phyloP scores from a whole-genome alignment of 108 stramenopile genomes.

The Thalassiosira profunda region DNA sequence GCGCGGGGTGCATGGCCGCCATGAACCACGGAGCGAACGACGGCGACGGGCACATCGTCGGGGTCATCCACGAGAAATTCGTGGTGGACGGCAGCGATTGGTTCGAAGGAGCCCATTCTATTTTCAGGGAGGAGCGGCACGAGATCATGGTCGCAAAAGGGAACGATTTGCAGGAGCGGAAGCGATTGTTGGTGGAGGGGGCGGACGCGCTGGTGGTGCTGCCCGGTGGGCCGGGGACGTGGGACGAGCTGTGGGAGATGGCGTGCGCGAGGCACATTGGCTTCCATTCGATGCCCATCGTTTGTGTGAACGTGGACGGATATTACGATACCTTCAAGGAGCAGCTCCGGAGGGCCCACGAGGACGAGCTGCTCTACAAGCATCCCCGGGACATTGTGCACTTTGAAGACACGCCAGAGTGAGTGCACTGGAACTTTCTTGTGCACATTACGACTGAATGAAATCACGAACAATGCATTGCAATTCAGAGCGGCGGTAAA shows the following conservation, averaged over 20 bases:
- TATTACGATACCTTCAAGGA: slow-evolving; percentile 82
- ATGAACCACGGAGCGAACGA: slow-evolving; percentile 86
- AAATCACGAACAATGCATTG: background rate
- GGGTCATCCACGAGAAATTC: slow-evolving; percentile 95
- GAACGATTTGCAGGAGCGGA: slow-evolving; percentile 88
- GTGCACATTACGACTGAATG: no score
- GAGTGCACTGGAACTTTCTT: no score
- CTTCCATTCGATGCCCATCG: slow-evolving; percentile 75
- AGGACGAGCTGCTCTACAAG: slow-evolving; percentile 67
- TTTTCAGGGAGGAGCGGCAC: slow-evolving; percentile 59
- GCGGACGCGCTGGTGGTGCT: slow-evolving; percentile 89
- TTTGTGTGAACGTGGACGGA: slow-evolving; percentile 86
- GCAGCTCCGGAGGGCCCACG: slow-evolving; percentile 72
- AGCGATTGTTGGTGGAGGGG: slow-evolving; percentile 77
- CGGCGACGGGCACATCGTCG: slow-evolving; percentile 81
- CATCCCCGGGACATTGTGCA: slow-evolving; percentile 81
- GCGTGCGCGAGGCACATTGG: slow-evolving; percentile 87
- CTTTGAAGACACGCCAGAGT: slow-evolving; percentile 67
- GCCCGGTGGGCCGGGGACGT: slow-evolving; percentile 96
- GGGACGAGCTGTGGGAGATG: slow-evolving; percentile 95
- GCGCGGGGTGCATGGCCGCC: slow-evolving; percentile 86
- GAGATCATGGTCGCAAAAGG: slow-evolving; percentile 83
- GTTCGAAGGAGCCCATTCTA: slow-evolving; percentile 52
- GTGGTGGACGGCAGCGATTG: slow-evolving; percentile 84
- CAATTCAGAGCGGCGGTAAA: slow-evolving; percentile 16